phyloP scores from a whole-genome alignment of 345 rosid species.

The Ricinus communis region DNA sequence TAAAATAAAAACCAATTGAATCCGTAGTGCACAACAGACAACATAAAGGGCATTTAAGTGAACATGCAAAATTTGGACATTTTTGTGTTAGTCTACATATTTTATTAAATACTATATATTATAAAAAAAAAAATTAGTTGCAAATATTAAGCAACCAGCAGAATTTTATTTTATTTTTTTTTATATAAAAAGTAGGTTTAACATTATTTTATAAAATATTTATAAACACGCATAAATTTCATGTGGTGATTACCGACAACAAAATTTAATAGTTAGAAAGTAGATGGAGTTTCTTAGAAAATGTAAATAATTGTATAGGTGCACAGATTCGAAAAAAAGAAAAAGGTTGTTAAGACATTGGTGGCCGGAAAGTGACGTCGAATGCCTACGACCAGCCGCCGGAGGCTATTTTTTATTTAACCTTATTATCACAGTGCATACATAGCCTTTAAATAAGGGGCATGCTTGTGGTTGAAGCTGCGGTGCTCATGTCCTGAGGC shows the following conservation, averaged over 20 bases:
- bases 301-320: neutral
- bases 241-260: constrained; percentile 2
- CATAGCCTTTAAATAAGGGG: neutral
- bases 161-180: too few species aligned
- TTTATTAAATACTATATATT: too few species aligned
- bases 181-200: too few species aligned
- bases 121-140: too few species aligned
- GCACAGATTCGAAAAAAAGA: neutral
- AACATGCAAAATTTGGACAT: neutral
- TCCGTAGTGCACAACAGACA: too few species aligned
- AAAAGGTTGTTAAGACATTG: neutral
- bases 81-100: too few species aligned
- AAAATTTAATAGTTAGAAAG: neutral
- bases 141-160: too few species aligned
- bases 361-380: neutral
- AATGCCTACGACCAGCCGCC: neutral
- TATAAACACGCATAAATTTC: neutral
- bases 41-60: neutral
- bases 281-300: neutral
- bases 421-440: neutral
- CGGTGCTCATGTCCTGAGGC: too few species aligned
- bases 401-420: neutral
- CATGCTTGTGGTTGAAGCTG: too few species aligned
- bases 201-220: too few species aligned
- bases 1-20: too few species aligned